Conservation (phyloP, 2,329 filamentous ascomycete genomes). For the Diaporthe citrichinensis region DNA sequence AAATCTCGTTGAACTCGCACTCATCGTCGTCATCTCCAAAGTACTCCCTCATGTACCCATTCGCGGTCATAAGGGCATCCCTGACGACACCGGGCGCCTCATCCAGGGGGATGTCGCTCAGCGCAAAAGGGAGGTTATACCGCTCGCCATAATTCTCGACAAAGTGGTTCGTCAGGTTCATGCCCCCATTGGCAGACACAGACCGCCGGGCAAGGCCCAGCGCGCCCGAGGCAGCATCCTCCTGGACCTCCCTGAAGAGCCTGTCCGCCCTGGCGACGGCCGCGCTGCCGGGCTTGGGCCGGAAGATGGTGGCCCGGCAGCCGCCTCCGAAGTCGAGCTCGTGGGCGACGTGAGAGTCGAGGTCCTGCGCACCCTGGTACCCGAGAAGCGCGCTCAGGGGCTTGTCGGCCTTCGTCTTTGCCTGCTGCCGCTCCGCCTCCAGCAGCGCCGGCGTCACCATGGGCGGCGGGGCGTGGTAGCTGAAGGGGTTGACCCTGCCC, state of each 20-base stretch:
- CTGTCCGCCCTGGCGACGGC: background rate
- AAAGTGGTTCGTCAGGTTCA: slow-evolving; percentile 14
- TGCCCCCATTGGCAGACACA: background rate
- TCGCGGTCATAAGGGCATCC: background rate
- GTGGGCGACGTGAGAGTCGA: background rate
- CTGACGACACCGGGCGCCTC: background rate
- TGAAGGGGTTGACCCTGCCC: background rate
- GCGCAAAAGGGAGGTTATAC: background rate
- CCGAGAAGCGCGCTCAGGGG: background rate
- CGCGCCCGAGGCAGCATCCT: background rate
- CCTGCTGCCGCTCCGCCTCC: background rate
- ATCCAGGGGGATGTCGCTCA: background rate
- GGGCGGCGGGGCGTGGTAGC: slow-evolving; percentile 1
- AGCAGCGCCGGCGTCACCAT: background rate
- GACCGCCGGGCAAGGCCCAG: slow-evolving; percentile 7
- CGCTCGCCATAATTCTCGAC: slow-evolving; percentile 23
- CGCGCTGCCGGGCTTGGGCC: background rate
- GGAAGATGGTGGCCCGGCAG: slow-evolving; percentile 9
- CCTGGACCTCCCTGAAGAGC: background rate
- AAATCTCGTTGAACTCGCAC: slow-evolving; percentile 20
- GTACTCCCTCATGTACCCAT: slow-evolving; percentile 10
- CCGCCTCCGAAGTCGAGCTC: slow-evolving; percentile 5
- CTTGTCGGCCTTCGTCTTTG: background rate
- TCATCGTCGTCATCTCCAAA: background rate
- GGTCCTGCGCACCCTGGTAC: background rate